These are phyloP conservation scores for Tuber magnatum DNA, from an alignment of 495 filamentous ascomycete genomes.

Conservation along the genomic window DNA sequence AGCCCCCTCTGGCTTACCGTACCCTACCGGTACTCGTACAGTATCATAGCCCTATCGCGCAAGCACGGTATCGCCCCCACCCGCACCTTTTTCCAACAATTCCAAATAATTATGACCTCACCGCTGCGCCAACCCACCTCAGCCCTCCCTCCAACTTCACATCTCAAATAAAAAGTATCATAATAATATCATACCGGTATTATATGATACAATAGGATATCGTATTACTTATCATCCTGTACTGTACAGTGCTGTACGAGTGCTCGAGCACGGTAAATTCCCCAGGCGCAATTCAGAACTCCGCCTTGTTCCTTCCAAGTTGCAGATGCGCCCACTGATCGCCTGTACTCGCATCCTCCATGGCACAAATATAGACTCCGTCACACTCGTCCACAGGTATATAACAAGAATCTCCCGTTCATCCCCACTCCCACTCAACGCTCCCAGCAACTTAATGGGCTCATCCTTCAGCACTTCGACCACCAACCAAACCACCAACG, in stretches of 20 bases:
- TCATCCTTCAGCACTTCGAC: conserved; percentile 65
- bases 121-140: conserved; percentile 15
- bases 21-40: too few relatives aligned
- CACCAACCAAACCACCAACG: conserved; percentile 43
- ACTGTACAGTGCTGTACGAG: too few relatives aligned
- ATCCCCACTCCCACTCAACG: conserved; percentile 49
- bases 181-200: too few relatives aligned
- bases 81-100: conserved; percentile 5
- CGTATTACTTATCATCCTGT: too few relatives aligned
- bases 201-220: too few relatives aligned
- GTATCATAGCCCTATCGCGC: too few relatives aligned
- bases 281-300: background rate
- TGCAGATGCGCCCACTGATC: background rate
- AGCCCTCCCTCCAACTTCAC: background rate
- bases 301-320: background rate
- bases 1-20: too few relatives aligned
- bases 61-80: background rate
- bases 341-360: background rate
- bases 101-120: conserved; percentile 26
- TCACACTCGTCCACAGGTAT: background rate
- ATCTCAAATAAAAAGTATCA: too few relatives aligned
- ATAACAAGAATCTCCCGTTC: conserved; percentile 17
- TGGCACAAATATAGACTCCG: background rate
- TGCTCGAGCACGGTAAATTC: too few relatives aligned
- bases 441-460: conserved; percentile 50